Percentiles rank a stretch among this genome's conserved stretches.
These are phyloP conservation scores for Teunomyces tritomae DNA, from an alignment of 805 yeast genomes.

Conservation along the genomic window DNA sequence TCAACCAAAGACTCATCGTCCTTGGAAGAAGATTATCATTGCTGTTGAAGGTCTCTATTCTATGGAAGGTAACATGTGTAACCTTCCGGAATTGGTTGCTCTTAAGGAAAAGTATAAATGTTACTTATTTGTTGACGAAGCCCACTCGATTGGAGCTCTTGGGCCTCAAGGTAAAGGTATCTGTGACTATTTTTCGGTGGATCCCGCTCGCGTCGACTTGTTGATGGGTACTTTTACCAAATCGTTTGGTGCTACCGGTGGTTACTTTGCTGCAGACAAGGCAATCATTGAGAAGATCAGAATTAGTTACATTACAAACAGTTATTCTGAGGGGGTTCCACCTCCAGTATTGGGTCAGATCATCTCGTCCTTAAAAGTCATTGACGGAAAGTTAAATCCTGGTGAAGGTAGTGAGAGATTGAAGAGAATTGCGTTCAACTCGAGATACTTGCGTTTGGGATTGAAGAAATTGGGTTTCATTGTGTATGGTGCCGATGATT, in stretches of 20 bases:
- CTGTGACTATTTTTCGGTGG: conserved; percentile 85
- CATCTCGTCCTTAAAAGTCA: conserved; percentile 71
- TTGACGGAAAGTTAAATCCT: conserved; percentile 79
- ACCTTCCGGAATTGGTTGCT: conserved; percentile 71
- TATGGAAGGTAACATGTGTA: conserved; percentile 89
- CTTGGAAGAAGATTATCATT: conserved; percentile 85
- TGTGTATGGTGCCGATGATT: conserved; percentile 92
- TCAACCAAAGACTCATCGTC: conserved; percentile 92
- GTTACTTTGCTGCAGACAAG: conserved; percentile 82
- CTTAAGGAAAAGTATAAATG: conserved; percentile 83
- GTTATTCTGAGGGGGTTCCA: conserved; percentile 82
- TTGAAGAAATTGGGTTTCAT: conserved; percentile 90
- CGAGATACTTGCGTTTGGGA: conserved; percentile 89
- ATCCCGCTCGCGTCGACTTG: conserved; percentile 74
- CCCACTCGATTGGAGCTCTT: conserved; percentile 98
- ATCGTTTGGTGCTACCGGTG: conserved; percentile 98
- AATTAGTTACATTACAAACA: conserved; percentile 66
- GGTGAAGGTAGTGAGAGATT: conserved; percentile 92
- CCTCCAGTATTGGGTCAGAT: conserved; percentile 92
- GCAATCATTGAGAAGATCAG: conserved; percentile 71
- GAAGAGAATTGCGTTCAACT: conserved; percentile 91
- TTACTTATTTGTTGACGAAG: conserved; percentile 91
- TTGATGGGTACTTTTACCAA: conserved; percentile 98
- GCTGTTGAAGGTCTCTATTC: conserved; percentile 92
- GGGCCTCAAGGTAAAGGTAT: conserved; percentile 94